A percentile compares a stretch with the other conserved stretches of the same genome.
phyloP scores from a whole-genome alignment of 192 early-diverging fungal species.

The Backusella morwellensis region DNA sequence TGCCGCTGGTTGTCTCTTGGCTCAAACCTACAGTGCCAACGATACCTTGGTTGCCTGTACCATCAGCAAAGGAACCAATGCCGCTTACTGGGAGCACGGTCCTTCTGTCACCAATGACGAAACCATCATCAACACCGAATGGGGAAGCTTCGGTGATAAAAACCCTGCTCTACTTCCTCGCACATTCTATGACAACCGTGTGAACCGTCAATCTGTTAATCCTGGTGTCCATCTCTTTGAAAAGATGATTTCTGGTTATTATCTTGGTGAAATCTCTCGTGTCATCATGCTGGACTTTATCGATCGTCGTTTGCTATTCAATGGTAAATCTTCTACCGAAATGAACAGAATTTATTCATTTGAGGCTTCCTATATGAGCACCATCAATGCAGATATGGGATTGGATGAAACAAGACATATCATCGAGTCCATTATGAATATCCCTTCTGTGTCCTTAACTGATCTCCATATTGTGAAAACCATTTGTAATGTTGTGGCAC shows the following conservation, averaged over 20 bases:
- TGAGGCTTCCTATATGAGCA: constrained; percentile 72
- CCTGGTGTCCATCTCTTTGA: constrained; percentile 82
- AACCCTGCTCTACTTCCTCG: constrained; percentile 69
- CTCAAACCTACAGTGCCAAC: constrained; percentile 77
- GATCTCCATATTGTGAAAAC: constrained; percentile 82
- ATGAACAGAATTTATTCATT: constrained; percentile 74
- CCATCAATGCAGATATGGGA: constrained; percentile 68
- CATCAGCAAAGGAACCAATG: constrained; percentile 94
- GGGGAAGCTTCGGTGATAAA: constrained; percentile 88
- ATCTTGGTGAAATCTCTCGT: constrained; percentile 88
- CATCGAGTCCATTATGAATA: constrained; percentile 67
- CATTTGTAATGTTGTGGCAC: constrained; percentile 79
- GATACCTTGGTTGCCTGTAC: constrained; percentile 83
- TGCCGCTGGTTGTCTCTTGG: constrained; percentile 87
- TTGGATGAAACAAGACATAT: constrained; percentile 66
- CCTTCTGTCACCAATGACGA: constrained; percentile 38
- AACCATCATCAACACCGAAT: constrained; percentile 96
- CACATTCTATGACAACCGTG: constrained; percentile 77
- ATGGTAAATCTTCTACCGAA: constrained; percentile 56
- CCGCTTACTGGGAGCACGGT: constrained; percentile 84
- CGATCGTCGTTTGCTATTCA: constrained; percentile 77
- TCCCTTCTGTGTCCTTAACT: constrained; percentile 61
- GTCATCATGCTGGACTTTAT: constrained; percentile 78
- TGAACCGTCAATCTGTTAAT: constrained; percentile 81
- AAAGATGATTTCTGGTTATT: constrained; percentile 94